Percentiles rank a stretch among this genome's conserved stretches.
phyloP scores from a whole-genome alignment of 2,329 filamentous ascomycete genomes.

The Apiospora rasikravindrae region DNA sequence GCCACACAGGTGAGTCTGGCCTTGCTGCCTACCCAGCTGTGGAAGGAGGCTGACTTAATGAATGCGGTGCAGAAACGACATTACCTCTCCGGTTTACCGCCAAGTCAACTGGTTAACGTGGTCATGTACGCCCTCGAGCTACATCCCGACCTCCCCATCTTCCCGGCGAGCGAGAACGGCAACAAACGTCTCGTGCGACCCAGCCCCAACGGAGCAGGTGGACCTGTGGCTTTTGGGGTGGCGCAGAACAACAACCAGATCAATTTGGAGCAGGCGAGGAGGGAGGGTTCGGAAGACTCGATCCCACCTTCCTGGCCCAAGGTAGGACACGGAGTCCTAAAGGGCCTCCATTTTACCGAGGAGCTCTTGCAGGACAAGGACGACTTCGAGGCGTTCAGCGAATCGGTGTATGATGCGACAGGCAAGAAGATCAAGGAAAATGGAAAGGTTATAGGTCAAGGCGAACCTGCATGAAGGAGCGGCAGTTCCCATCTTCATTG shows the following conservation, averaged over 20 bases:
- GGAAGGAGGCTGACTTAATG: conserved; percentile 23
- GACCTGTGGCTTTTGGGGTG: conserved; percentile 41
- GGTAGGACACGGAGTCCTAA: conserved; percentile 37
- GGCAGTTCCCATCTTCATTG: not conserved
- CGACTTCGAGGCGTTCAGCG: conserved; percentile 43
- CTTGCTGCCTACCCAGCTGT: not conserved
- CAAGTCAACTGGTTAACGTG: conserved; percentile 66
- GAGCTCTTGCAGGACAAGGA: conserved; percentile 37
- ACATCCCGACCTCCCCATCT: conserved; percentile 70
- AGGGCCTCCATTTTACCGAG: conserved; percentile 34
- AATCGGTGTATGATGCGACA: conserved; percentile 39
- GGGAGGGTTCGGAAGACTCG: conserved; percentile 37
- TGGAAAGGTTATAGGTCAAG: conserved; percentile 33
- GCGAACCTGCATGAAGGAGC: not conserved
- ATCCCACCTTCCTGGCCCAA: conserved; percentile 39
- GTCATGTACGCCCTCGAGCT: conserved; percentile 65
- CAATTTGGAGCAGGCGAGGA: conserved; percentile 24
- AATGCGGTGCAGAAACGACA: conserved; percentile 55
- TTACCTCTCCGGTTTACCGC: conserved; percentile 67
- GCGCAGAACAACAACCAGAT: conserved; percentile 20
- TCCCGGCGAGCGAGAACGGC: conserved; percentile 48
- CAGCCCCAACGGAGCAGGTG: conserved; percentile 34
- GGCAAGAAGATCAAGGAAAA: conserved; percentile 39
- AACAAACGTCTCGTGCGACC: conserved; percentile 21
- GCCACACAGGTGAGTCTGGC: conserved; percentile 44